Evolutionary conservation across 2,329 filamentous ascomycete species (phyloP), one percentile per base, ranked within the genome.

Genomic region (Fusarium buharicum): DNA sequence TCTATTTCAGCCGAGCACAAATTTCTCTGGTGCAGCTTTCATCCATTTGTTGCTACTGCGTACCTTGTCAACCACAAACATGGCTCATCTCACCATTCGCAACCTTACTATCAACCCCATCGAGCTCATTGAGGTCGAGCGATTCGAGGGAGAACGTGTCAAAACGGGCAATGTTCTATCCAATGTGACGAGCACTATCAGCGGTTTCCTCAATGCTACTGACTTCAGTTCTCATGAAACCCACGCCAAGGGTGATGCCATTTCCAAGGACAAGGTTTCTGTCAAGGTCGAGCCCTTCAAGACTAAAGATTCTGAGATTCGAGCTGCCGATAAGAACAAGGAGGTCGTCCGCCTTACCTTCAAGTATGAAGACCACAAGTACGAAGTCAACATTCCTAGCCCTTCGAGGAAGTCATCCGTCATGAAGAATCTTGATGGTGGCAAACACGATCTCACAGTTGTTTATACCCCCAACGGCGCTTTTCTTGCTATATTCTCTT

Each of bases 51-150:
- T 18, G 30, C 33, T 7, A 20, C 18, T 7, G 30, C 30, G 13
- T 33, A 14, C 14, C 13, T n/a, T 36, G 24, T 44, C 51, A 46
- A 28, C 30, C 40, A 40, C 55, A 67, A 63, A 54, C 53, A 85
- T 84, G 82, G 75, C 79, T 16, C 75, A 78, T 54, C 79, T 97
- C 66, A 90, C 85, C 5, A 86, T 97, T 70, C 92, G 93, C 70
- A 97, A 97, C 75, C 80, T 96, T 64, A 94, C 91, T 39, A 81
- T 85, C 54, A 88, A 85, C 44, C 82, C 87, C n/a, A 80, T 97
- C 51, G 86, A 89, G 66, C 84, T 97, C 68, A 88, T 87, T 74
- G 82, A 73, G 57, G 81, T 94, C 55, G 90, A 96, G 78, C 88
- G 89, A 66, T 93, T 93, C 74, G 84, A 87, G 66, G 82, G 75